A percentile compares a stretch with the other conserved stretches of the same genome.
Conservation (phyloP, 2,329 filamentous ascomycete species). For the Sporothrix brasiliensis region DNA sequence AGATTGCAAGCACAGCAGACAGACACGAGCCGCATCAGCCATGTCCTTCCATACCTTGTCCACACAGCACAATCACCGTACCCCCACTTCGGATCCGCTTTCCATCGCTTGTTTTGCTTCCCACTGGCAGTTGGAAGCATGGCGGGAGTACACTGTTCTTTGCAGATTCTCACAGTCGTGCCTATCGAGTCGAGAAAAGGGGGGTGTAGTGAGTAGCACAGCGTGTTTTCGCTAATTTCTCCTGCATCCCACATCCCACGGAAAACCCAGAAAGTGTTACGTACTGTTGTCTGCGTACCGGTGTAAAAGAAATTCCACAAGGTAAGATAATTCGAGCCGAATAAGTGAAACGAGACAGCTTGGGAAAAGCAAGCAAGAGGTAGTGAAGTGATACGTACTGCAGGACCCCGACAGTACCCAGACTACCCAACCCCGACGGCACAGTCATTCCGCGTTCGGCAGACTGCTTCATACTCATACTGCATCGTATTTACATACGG, state of each 20-base stretch:
- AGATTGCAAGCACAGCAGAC: background rate
- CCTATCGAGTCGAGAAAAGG: background rate
- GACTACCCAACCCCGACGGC: background rate
- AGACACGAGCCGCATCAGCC: background rate
- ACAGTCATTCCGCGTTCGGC: background rate
- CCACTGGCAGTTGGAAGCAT: background rate
- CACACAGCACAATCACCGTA: background rate
- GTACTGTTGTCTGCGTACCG: background rate
- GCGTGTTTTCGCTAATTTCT: background rate
- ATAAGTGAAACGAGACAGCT: background rate
- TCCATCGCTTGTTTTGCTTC: conserved; percentile 25
- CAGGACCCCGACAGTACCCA: background rate
- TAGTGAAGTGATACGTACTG: no score
- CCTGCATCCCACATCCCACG: conserved; percentile 2
- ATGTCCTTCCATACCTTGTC: background rate
- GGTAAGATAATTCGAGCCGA: background rate
- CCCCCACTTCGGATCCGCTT: background rate
- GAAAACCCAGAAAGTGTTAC: background rate
- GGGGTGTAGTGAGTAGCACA: background rate
- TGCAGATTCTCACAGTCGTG: background rate
- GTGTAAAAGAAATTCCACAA: background rate
- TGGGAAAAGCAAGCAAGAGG: background rate
- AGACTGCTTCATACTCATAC: background rate
- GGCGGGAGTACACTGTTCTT: background rate
- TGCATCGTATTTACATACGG: background rate